Evolutionary conservation across 768 basidiomycete genomes (phyloP), one percentile per base, ranked within the genome.

Genomic region (Udeniomyces megalosporus): DNA sequence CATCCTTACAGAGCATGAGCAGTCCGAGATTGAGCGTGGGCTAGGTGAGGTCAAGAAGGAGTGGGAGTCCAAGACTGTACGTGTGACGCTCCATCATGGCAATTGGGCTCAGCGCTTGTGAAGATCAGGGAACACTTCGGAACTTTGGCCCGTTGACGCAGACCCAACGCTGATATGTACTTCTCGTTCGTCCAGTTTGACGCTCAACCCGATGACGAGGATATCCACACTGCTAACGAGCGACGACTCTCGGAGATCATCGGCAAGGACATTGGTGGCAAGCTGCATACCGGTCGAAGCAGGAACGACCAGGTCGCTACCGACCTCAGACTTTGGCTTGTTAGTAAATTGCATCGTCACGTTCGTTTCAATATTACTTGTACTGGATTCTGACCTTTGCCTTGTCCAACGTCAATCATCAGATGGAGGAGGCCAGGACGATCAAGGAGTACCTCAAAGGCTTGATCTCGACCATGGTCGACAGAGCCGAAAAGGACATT

Each of bases 301-400:
- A 81, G 95, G 58, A 99, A 99, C 73, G 95, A 99, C 72, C 95
- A 99, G 73, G 93, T 96, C 65, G 91, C 93, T 3, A 99, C 95
- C 1, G 95, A 99, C 71, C 87, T 97, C 86, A 84, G 95, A 32
- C 75, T 99, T 14, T 99, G 95, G 95, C 80, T 99, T 22, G 77
- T 73, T 47, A 70, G 70, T 67, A 14, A 17, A 15, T 26, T n/a
- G n/a, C n/a, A n/a, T n/a, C n/a, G n/a, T n/a, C n/a, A n/a, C 44
- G 42, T 46, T n/a, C 31, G 42, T 45, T 20, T 10, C n/a, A 15
- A 44, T 32, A n/a, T n/a, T n/a, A n/a, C 42, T 53, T 38, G 24
- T 31, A 22, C 5, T 50, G 15, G 32, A 26, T 45, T 22, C 15
- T 51, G 8, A 15, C 48, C 22, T 11, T 28, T n/a, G 14, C 3